phyloP scores from a whole-genome alignment of 2,329 filamentous ascomycete genomes.

The Xylaria sp. region DNA sequence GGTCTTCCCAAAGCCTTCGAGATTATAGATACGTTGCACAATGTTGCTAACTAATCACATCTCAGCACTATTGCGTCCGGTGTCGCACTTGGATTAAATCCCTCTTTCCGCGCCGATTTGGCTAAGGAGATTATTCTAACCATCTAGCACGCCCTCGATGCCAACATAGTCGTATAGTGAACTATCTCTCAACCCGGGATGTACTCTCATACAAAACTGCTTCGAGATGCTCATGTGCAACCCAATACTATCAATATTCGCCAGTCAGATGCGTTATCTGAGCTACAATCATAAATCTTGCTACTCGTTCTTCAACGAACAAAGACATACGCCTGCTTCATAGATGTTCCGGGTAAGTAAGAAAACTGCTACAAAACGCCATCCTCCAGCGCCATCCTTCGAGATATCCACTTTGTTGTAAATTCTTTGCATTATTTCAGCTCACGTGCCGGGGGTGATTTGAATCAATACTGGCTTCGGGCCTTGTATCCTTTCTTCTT shows the following conservation, averaged over 20 bases:
- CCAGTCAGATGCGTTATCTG: not conserved
- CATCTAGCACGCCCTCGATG: too few species aligned
- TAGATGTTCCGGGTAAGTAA: not conserved
- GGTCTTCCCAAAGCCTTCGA: not conserved
- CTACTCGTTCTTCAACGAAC: not conserved
- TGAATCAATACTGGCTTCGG: constrained; percentile 41
- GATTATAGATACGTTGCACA: not conserved
- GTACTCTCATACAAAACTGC: not conserved
- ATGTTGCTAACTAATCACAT: not conserved
- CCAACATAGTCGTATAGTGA: not conserved
- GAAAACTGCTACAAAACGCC: not conserved
- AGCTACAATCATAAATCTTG: not conserved
- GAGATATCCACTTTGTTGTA: not conserved
- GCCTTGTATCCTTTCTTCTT: constrained; percentile 47
- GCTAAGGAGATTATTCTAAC: not conserved
- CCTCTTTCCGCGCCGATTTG: not conserved
- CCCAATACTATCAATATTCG: not conserved
- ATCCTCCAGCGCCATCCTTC: not conserved
- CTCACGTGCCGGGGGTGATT: not conserved
- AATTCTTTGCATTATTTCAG: not conserved
- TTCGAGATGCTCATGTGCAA: not conserved
- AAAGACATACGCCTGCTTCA: not conserved
- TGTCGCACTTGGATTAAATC: not conserved
- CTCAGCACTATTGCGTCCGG: not conserved
- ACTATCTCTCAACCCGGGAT: not conserved